Evolutionary conservation across 129 eudicot genomes (phyloP).

Genomic region (Flaveria sonorensis): DNA sequence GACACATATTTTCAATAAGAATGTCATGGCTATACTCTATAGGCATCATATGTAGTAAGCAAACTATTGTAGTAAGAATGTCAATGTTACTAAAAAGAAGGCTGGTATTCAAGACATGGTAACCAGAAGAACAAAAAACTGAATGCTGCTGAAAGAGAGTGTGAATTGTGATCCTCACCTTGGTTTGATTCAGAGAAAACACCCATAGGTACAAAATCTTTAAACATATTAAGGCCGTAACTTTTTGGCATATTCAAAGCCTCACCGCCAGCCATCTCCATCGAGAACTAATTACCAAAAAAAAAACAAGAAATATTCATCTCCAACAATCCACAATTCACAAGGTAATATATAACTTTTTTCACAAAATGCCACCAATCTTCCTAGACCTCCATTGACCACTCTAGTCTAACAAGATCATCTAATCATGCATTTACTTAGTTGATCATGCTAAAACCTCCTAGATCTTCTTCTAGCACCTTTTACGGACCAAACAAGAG

Average conservation of each 20-base stretch:
- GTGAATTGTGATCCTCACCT: slow-evolving; percentile 43
- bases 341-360: slow-evolving; percentile 3
- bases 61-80: not conserved
- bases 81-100: not conserved
- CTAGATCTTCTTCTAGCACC: not conserved
- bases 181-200: slow-evolving; percentile 68
- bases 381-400: slow-evolving; percentile 7
- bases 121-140: not conserved
- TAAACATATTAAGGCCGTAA: slow-evolving; percentile 42
- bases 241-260: slow-evolving; percentile 54
- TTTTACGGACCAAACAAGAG: too few relatives aligned
- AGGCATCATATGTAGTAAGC: not conserved
- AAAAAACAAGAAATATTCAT: not conserved
- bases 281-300: slow-evolving; percentile 50
- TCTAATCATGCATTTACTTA: not conserved
- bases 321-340: slow-evolving; percentile 11
- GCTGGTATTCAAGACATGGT: not conserved
- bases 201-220: slow-evolving; percentile 68
- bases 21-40: not conserved
- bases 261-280: slow-evolving; percentile 70
- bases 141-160: slow-evolving; percentile 1
- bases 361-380: not conserved
- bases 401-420: not conserved
- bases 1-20: not conserved
- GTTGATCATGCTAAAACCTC: not conserved